phyloP scores from a whole-genome alignment of 2,329 filamentous ascomycete species.

The Penicillium sp. region DNA sequence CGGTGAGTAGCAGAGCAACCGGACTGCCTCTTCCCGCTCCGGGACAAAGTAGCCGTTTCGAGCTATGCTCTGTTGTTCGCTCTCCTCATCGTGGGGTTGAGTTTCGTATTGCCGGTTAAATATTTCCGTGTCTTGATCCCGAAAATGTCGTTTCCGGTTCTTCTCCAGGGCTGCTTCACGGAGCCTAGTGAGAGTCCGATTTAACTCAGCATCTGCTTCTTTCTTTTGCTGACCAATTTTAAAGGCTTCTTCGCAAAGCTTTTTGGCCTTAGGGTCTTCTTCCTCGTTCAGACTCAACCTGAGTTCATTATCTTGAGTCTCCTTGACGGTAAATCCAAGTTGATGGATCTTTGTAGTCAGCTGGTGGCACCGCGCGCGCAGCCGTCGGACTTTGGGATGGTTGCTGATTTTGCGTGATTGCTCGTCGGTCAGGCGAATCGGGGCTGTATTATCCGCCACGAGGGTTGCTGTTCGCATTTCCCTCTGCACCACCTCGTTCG shows the following conservation, averaged over 20 bases:
- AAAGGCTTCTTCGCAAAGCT: neutral
- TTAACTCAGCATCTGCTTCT: conserved; percentile 2
- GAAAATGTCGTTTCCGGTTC: conserved; percentile 27
- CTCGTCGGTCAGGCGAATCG: too few relatives aligned
- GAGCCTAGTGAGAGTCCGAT: conserved; percentile 17
- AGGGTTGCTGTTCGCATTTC: too few relatives aligned
- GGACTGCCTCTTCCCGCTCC: conserved; percentile 19
- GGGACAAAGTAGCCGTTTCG: conserved; percentile 17
- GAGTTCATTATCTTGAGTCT: too few relatives aligned
- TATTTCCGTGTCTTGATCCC: conserved; percentile 25
- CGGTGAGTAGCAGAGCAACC: conserved; percentile 16
- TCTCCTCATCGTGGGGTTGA: neutral
- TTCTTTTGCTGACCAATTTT: too few relatives aligned
- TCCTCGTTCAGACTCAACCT: too few relatives aligned
- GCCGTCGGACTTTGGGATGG: too few relatives aligned
- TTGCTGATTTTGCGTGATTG: too few relatives aligned
- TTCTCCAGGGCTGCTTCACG: conserved; percentile 14
- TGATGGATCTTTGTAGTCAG: too few relatives aligned
- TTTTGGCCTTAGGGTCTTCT: conserved; percentile 5
- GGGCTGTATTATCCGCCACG: too few relatives aligned
- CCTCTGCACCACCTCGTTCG: too few relatives aligned
- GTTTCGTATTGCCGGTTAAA: conserved; percentile 26
- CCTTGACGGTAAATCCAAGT: too few relatives aligned
- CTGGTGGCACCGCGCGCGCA: too few relatives aligned
- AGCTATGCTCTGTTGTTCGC: neutral